Conservation (phyloP, 2,329 filamentous ascomycete genomes). For the Truncatella angustata region DNA sequence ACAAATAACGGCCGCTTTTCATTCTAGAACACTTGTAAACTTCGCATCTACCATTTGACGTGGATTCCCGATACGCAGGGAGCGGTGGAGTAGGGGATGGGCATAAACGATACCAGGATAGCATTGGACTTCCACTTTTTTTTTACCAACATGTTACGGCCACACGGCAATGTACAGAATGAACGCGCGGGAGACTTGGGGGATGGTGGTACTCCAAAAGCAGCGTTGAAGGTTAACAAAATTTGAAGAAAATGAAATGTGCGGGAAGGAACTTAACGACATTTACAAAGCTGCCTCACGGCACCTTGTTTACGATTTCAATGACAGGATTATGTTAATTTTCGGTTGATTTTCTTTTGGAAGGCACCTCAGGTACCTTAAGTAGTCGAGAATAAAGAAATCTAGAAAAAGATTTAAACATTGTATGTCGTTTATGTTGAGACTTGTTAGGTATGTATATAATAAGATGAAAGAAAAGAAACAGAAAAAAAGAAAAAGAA, state of each 20-base stretch:
- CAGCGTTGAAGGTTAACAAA: not conserved
- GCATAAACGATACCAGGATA: too few relatives aligned
- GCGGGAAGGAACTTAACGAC: not conserved
- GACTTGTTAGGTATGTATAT: not conserved
- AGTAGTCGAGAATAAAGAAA: not conserved
- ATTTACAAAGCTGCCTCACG: conserved; percentile 18
- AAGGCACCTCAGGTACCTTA: not conserved
- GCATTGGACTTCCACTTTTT: not conserved
- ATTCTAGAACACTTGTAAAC: conserved; percentile 21
- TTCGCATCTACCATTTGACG: conserved; percentile 18
- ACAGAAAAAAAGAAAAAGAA: conserved; percentile 28
- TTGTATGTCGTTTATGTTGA: not conserved
- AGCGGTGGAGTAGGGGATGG: not conserved
- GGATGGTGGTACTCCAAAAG: not conserved
- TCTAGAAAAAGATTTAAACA: not conserved
- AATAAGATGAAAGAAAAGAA: not conserved
- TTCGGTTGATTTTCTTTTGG: conserved; percentile 1
- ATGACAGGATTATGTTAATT: not conserved
- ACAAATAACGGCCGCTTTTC: not conserved
- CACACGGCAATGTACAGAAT: conserved; percentile 3
- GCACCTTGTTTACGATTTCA: conserved; percentile 12
- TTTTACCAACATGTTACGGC: not conserved
- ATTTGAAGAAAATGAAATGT: not conserved
- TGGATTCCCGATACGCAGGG: not conserved
- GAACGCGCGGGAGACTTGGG: not conserved